A percentile compares a stretch with the other conserved stretches of the same genome.
Conservation (phyloP, 2,329 filamentous ascomycete species). For the Helotiales sp. region DNA sequence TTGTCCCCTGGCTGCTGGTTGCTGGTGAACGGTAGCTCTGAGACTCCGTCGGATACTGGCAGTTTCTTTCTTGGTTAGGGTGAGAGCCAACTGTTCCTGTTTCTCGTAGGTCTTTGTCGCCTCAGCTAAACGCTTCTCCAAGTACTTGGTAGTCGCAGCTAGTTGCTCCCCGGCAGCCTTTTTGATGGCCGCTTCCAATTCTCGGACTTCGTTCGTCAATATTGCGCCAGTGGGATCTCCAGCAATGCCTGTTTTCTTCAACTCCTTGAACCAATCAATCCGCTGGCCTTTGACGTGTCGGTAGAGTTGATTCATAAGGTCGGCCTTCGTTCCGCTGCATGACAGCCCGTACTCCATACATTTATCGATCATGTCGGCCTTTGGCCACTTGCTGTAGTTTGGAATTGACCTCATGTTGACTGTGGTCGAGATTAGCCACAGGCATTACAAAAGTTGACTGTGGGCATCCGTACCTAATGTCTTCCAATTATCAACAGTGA, state of each 20-base stretch:
- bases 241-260: neutral
- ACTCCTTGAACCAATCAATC: neutral
- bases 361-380: neutral
- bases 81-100: neutral
- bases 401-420: neutral
- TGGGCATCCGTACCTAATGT: neutral
- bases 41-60: neutral
- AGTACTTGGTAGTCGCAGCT: neutral
- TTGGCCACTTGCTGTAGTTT: neutral
- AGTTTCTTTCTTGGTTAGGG: neutral
- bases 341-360: neutral
- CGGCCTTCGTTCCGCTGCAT: neutral
- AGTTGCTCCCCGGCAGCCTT: neutral
- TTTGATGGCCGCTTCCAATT: neutral
- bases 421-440: neutral
- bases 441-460: neutral
- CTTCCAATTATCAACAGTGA: neutral
- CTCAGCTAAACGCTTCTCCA: neutral
- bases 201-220: neutral
- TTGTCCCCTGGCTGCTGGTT: neutral
- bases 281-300: neutral
- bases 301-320: neutral
- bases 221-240: neutral
- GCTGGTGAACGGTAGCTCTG: neutral
- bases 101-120: neutral